Percentiles rank a stretch among this genome's conserved stretches.
phyloP scores from a whole-genome alignment of 768 basidiomycete genomes.

The Kwoniella newhampshirensis region DNA sequence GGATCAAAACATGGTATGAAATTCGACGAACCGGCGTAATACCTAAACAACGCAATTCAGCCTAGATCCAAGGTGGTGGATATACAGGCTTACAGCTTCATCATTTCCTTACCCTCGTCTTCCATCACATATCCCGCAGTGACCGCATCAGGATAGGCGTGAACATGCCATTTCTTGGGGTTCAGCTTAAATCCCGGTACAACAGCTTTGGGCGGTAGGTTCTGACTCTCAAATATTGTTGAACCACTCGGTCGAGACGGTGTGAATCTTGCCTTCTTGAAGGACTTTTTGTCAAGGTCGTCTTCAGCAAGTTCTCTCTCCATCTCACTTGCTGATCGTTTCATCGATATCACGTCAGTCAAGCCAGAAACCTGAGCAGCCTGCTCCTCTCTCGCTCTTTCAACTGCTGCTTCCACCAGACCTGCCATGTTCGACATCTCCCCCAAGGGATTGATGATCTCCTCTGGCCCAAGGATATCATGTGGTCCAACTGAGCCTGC shows the following conservation, averaged over 20 bases:
- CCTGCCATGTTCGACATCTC: conserved; percentile 52
- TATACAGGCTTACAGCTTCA: conserved; percentile 73
- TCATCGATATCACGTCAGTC: conserved; percentile 2
- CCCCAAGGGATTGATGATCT: conserved; percentile 50
- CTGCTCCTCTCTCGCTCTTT: conserved; percentile 47
- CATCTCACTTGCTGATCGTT: conserved; percentile 9
- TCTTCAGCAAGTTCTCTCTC: conserved; percentile 1
- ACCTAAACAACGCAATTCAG: conserved; percentile 58
- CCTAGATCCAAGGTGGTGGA: conserved; percentile 4
- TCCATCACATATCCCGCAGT: conserved; percentile 78
- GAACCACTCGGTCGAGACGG: conserved; percentile 25
- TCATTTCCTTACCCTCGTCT: conserved; percentile 78
- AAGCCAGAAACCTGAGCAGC: not conserved
- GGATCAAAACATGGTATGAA: conserved; percentile 86
- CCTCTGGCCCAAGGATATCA: conserved; percentile 64
- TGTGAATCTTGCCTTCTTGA: conserved; percentile 36
- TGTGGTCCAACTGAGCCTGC: conserved; percentile 62
- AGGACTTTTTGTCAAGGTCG: conserved; percentile 9
- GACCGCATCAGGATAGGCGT: conserved; percentile 80
- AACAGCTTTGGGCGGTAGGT: conserved; percentile 24
- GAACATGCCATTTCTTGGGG: conserved; percentile 48
- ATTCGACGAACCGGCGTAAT: conserved; percentile 88
- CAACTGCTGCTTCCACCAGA: conserved; percentile 51
- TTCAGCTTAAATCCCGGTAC: conserved; percentile 23
- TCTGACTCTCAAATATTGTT: conserved; percentile 31